Conservation (phyloP, 129 eudicot species). For the Scalesia atractyloides region DNA sequence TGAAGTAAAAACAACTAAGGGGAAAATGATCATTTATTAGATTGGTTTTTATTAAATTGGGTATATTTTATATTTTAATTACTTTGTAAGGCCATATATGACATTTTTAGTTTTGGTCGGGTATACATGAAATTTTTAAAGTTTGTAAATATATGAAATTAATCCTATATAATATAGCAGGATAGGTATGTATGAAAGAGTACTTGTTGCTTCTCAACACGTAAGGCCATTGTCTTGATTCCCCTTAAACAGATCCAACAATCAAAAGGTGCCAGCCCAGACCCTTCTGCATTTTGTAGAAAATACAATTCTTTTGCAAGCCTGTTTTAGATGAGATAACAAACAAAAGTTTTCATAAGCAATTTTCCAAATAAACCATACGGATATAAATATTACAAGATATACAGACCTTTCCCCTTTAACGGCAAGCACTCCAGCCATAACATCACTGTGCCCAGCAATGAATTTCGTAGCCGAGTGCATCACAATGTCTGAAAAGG, state of each 20-base stretch:
- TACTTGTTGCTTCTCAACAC: conserved; percentile 98
- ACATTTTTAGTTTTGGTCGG: too few relatives aligned
- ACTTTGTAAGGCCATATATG: too few relatives aligned
- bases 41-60: too few relatives aligned
- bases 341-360: conserved; percentile 9
- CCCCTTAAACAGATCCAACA: conserved; percentile 98
- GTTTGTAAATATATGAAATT: too few relatives aligned
- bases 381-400: not conserved
- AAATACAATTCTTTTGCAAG: conserved; percentile 84
- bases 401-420: conserved; percentile 82
- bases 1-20: too few relatives aligned
- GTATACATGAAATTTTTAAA: too few relatives aligned
- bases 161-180: conserved; percentile 16
- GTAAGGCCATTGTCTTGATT: conserved; percentile 94
- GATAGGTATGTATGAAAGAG: conserved; percentile 9
- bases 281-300: conserved; percentile 94
- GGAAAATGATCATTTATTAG: too few relatives aligned
- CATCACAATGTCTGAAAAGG: conserved; percentile 88
- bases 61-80: too few relatives aligned
- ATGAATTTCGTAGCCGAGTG: conserved; percentile 95
- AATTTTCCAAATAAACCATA: not conserved
- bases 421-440: conserved; percentile 94
- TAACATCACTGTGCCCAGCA: conserved; percentile 96
- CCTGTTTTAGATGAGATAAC: conserved; percentile 39
- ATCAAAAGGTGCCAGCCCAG: conserved; percentile 94